phyloP scores from a whole-genome alignment of 352 stramenopile species.

The Aphanomyces astaci region DNA sequence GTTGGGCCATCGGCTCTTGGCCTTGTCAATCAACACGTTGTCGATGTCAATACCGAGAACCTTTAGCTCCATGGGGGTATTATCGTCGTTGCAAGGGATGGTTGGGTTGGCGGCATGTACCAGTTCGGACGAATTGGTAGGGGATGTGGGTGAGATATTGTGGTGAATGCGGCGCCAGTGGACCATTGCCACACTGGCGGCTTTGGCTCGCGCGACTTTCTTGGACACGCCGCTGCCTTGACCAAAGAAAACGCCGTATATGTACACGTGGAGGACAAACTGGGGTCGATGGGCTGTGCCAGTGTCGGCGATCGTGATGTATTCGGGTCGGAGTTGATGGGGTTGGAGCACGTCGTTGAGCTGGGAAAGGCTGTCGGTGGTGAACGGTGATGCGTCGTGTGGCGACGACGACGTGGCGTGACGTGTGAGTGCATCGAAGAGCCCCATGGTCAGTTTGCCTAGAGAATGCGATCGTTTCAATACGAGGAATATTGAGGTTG shows the following conservation, averaged over 20 bases:
- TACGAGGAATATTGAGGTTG: too few relatives aligned
- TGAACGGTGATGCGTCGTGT: not conserved
- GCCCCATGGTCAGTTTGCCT: constrained; percentile 58
- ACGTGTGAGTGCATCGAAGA: constrained; percentile 57
- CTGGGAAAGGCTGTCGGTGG: constrained; percentile 37
- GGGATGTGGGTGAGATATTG: not conserved
- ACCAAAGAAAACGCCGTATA: constrained; percentile 43
- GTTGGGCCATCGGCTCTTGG: constrained; percentile 35
- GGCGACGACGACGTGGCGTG: not conserved
- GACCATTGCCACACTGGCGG: constrained; percentile 26
- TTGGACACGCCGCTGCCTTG: constrained; percentile 63
- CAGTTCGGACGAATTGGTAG: too few relatives aligned
- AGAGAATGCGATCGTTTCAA: too few relatives aligned
- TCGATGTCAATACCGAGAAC: constrained; percentile 72
- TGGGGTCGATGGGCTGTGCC: constrained; percentile 47
- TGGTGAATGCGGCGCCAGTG: not conserved
- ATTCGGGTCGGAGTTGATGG: constrained; percentile 50
- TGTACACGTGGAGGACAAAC: constrained; percentile 51
- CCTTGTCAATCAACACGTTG: constrained; percentile 49
- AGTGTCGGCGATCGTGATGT: constrained; percentile 46
- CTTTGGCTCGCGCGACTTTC: constrained; percentile 74
- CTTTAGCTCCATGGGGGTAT: constrained; percentile 27
- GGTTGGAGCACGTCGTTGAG: constrained; percentile 68
- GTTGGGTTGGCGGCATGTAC: too few relatives aligned
- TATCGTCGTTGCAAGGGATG: constrained; percentile 25